A percentile compares a stretch with the other conserved stretches of the same genome.
phyloP scores from a whole-genome alignment of 768 basidiomycete genomes.

The Russula virescens region DNA sequence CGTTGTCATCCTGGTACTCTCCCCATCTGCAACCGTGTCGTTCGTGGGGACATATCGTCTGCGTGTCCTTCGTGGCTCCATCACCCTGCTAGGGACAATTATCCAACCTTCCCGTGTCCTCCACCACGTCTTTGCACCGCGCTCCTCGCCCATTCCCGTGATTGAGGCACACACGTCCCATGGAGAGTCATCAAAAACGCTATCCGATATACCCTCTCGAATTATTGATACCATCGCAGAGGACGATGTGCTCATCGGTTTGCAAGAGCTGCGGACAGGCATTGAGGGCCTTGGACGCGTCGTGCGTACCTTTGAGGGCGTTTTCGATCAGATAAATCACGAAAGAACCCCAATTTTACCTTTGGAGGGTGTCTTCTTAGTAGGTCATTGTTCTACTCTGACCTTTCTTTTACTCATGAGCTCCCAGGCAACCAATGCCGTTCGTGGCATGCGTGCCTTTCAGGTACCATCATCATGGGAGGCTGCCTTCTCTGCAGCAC shows the following conservation, averaged over 20 bases:
- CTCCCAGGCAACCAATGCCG: constrained; percentile 28
- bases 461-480: constrained; percentile 36
- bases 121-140: constrained; percentile 67
- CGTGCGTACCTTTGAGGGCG: constrained; percentile 54
- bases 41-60: constrained; percentile 65
- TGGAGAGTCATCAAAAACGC: constrained; percentile 17
- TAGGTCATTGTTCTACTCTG: constrained; percentile 29
- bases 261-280: constrained; percentile 54
- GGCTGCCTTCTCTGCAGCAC: constrained; percentile 25
- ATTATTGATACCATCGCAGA: constrained; percentile 15
- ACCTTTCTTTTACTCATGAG: constrained; percentile 19
- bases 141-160: constrained; percentile 70
- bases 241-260: constrained; percentile 41
- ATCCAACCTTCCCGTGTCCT: constrained; percentile 36
- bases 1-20: constrained; percentile 41
- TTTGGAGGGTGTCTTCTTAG: constrained; percentile 46
- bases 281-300: constrained; percentile 62
- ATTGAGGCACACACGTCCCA: constrained; percentile 31
- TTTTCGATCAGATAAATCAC: constrained; percentile 51
- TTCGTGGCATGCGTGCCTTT: constrained; percentile 33
- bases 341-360: constrained; percentile 38
- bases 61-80: constrained; percentile 53
- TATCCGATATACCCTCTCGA: constrained; percentile 19
- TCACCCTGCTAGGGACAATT: constrained; percentile 53
- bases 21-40: constrained; percentile 47